A percentile compares a stretch with the other conserved stretches of the same genome.
These are phyloP conservation scores for Hericium alpestre DNA, from an alignment of 768 basidiomycete genomes.

Conservation along the genomic window DNA sequence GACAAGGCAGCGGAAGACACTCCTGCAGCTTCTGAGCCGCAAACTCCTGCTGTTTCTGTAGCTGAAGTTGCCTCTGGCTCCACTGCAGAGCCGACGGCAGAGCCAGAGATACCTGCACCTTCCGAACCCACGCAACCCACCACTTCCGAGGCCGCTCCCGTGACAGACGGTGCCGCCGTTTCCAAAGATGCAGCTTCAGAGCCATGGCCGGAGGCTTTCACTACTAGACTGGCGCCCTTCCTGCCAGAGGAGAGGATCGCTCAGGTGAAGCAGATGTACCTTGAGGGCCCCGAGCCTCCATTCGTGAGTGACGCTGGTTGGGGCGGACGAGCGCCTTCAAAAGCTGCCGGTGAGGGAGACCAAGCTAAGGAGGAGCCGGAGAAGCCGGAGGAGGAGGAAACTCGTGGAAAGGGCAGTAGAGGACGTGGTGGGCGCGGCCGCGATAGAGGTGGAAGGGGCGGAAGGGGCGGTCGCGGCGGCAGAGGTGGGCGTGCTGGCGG, in stretches of 20 bases:
- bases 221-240: constrained; percentile 45
- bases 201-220: constrained; percentile 61
- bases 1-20: constrained; percentile 20
- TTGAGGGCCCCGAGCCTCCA: constrained; percentile 76
- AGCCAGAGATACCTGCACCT: not conserved
- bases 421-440: constrained; percentile 33
- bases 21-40: constrained; percentile 1
- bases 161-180: constrained; percentile 11
- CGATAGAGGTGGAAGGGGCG: constrained; percentile 31
- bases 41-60: constrained; percentile 4
- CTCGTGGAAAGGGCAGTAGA: constrained; percentile 15
- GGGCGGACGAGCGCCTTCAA: constrained; percentile 38
- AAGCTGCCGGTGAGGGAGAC: constrained; percentile 17
- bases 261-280: constrained; percentile 59
- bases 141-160: constrained; percentile 4
- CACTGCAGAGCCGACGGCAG: not conserved
- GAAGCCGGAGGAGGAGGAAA: constrained; percentile 16
- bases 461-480: constrained; percentile 35
- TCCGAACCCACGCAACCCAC: not conserved
- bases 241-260: constrained; percentile 50
- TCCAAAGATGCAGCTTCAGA: constrained; percentile 21
- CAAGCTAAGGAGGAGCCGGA: constrained; percentile 5
- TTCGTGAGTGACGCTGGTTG: constrained; percentile 67
- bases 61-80: not conserved
- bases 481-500: constrained; percentile 32